Base-by-base conservation (phyloP, 768 basidiomycete genomes). In the Pleurotus pulmonarius region DNA sequence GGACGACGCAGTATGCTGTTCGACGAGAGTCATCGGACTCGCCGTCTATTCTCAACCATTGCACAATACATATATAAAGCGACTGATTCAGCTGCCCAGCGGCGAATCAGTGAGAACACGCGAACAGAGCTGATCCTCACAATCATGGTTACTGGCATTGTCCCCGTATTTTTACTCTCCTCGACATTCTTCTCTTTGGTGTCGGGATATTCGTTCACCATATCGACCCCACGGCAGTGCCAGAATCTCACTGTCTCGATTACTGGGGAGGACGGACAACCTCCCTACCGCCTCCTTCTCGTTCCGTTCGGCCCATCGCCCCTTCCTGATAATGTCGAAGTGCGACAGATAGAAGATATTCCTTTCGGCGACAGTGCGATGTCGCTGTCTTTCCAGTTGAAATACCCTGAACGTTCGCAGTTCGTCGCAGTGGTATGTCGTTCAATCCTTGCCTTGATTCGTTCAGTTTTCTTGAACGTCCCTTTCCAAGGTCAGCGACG, bases 341-440 rank as follows among this genome's bases (percentile, higher is more conserved):
- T 77, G 20, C 77, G 90, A 24, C 79, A 64, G 41, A 85, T 90
- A 47, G 65, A 84, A 49, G 79, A 80, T 62, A 67, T 82, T 11
- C 67, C 77, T 3, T 90, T 91, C 64, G 58, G 70, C 16, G 5
- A 72, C 66, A 1, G 70, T 74, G 22, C n/a, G n/a, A n/a, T n/a
- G n/a, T n/a, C n/a, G n/a, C 61, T 82, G 24, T 74, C 67, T 39
- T 86, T 91, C 67, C 69, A 79, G 64, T 76, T 90, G 52, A 78
- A 75, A 25, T 91, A 79, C 64, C 90, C 90, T 0, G 75, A 70
- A 46, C 76, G 82, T 64, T 87, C 88, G 2, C 84, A 88, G 63
- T 85, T 92, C 52, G 87, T 92, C 20, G 83, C 85, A 4, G 85
- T 90, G 63, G 89, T 90, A 63, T 71, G 87, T 83, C 5, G 0